A percentile compares a stretch with the other conserved stretches of the same genome.
Evolutionary conservation across 2,329 filamentous ascomycete genomes (phyloP).

Genomic region (Purpureocillium takamizusanense): DNA sequence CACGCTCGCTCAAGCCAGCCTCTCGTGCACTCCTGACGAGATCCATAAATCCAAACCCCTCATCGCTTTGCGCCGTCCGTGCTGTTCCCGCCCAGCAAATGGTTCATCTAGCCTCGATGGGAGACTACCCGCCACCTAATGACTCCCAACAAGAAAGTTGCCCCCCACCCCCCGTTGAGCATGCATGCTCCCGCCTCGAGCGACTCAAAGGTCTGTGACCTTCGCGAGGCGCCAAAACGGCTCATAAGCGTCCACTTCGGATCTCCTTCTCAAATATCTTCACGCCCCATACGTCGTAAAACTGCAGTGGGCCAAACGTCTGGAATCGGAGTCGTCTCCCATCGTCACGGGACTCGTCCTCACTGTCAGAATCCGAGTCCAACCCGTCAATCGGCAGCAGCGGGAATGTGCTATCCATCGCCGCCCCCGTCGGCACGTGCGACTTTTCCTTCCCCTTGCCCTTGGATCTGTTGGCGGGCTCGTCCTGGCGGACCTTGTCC

Average conservation of each 20-base stretch:
- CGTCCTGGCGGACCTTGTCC: constrained; percentile 17
- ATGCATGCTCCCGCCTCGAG: no score
- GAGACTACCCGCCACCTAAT: no score
- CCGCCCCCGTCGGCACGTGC: constrained; percentile 6
- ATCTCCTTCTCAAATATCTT: constrained; percentile 52
- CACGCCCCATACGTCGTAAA: constrained; percentile 35
- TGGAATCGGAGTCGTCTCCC: constrained; percentile 24
- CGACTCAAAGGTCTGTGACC: no score
- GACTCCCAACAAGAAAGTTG: no score
- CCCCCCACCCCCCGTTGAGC: no score
- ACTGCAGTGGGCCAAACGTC: constrained; percentile 26
- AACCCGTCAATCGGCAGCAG: constrained; percentile 17
- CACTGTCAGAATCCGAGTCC: constrained; percentile 24
- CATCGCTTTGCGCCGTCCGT: no score
- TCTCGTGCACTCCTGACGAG: no score
- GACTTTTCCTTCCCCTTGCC: constrained; percentile 24
- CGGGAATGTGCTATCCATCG: constrained; percentile 13
- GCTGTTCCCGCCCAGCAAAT: no score
- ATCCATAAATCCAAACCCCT: no score
- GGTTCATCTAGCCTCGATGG: no score
- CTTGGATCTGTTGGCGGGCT: constrained; percentile 21
- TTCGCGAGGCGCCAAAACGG: no score
- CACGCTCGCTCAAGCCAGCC: no score
- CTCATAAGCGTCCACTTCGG: constrained; percentile 22
- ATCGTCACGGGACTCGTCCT: constrained; percentile 19